Conservation (phyloP, 2,329 filamentous ascomycete species). For the Claviceps capensis region DNA sequence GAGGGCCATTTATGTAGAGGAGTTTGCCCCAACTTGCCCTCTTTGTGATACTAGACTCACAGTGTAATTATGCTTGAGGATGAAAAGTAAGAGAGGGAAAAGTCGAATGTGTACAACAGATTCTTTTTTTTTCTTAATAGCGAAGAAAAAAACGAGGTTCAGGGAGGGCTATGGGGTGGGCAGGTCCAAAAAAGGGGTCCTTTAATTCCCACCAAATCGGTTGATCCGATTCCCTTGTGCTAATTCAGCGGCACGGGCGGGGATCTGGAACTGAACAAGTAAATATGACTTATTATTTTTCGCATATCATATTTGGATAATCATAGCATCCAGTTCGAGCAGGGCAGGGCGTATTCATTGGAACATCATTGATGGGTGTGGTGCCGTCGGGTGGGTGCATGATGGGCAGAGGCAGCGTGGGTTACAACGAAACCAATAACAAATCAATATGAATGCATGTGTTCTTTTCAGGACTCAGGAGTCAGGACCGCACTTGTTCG, state of each 20-base stretch:
- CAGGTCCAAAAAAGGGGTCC: conserved; percentile 2
- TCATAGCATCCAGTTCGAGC: too few relatives aligned
- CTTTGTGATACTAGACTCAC: neutral
- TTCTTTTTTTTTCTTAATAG: neutral
- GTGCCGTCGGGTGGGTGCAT: too few relatives aligned
- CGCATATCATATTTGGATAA: neutral
- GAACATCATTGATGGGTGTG: too few relatives aligned
- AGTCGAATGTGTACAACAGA: conserved; percentile 6
- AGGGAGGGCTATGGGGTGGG: neutral
- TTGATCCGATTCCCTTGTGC: neutral
- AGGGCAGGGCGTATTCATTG: too few relatives aligned
- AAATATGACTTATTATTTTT: neutral
- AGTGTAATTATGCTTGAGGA: neutral
- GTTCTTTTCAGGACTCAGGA: too few relatives aligned
- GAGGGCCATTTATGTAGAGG: neutral
- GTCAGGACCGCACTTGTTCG: too few relatives aligned
- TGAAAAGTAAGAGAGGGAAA: neutral
- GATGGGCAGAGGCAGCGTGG: too few relatives aligned
- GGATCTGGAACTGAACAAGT: neutral
- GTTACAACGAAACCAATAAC: too few relatives aligned
- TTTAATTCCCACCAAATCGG: neutral
- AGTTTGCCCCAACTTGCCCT: neutral
- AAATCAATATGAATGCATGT: too few relatives aligned
- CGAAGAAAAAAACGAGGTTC: neutral
- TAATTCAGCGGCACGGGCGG: neutral